phyloP scores from a whole-genome alignment of 345 rosid genomes.

The Conringia planisiliqua region DNA sequence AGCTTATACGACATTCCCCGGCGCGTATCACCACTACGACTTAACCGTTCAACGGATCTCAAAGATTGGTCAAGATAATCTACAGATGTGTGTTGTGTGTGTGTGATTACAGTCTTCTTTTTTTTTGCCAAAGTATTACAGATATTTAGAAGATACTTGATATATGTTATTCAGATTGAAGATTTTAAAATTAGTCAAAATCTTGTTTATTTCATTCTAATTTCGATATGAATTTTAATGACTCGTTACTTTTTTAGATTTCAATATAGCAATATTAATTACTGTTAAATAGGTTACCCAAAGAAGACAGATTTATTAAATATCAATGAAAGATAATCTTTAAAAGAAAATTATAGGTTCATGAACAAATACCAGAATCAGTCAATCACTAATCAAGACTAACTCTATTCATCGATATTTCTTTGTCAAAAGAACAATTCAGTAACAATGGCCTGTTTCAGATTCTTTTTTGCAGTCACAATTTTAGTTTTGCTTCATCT shows the following conservation, averaged over 20 bases:
- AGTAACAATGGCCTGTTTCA: conserved; percentile 19
- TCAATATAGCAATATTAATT: not conserved
- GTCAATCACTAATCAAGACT: not conserved
- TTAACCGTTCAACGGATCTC: not conserved
- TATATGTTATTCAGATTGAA: not conserved
- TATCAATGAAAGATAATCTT: not conserved
- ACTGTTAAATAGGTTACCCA: not conserved
- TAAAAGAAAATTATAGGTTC: not conserved
- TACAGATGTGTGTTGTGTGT: not conserved
- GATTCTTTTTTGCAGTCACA: not conserved
- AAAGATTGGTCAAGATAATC: not conserved
- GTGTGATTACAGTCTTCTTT: not conserved
- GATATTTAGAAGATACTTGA: not conserved
- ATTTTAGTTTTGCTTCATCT: conserved; percentile 7
- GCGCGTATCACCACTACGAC: no score
- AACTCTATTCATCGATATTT: not conserved
- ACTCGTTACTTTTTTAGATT: not conserved
- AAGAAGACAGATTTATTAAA: not conserved
- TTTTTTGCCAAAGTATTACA: not conserved
- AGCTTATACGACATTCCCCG: no score
- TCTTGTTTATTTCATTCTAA: not conserved
- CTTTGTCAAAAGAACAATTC: conserved; percentile 1
- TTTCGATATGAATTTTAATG: not conserved
- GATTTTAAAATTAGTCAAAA: not conserved
- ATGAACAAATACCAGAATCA: not conserved